Base-by-base conservation (phyloP, 2,329 filamentous ascomycete species). In the Penicillium sp. region DNA sequence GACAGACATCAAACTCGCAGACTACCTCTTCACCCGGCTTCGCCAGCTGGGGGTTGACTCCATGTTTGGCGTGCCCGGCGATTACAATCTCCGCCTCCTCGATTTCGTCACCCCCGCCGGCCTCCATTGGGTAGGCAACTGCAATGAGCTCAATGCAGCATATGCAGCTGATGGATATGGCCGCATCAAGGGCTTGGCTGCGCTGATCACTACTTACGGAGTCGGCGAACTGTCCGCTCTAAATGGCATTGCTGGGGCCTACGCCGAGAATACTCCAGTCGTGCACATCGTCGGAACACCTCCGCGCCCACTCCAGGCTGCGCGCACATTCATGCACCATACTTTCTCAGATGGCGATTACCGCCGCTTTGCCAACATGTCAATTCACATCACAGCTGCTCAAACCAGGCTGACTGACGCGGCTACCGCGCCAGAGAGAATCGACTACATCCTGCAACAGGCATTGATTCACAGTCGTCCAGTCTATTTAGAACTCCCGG, bases 201-300 rank as follows among this genome's bases (percentile, higher is more conserved):
- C 69, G 0, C 29, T 71, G 16, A 59, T 72, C 4, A 71, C 62
- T 16, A 64, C 64, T 18, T 61, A 65, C 59, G 89, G 89, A 49
- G 88, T 91, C 4, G 89, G 79, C 8, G 80, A 82, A 63, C 68
- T 81, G n/a, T 90, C 87, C 2, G 87, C 88, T 46, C 78, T 91
- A 66, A 90, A 91, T 65, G 89, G 86, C 39, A 73, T 91, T 50
- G 88, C 88, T 2, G 89, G 89, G n/a, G 83, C 87, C 42, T 91
- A 83, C 73, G 86, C 87, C 1, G 89, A 92, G 71, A 83, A 84
- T 62, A 86, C 90, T 2, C 86, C 88, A 2, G 79, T 92, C 6
- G 77, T 86, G 10, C 83, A 86, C 60, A 79, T 86, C 40, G 82
- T 85, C 21, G 83, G 83, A 2, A 79, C 79, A 0, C 81, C 83